Evolutionary conservation across 345 rosid genomes (phyloP), one percentile per base, ranked within the genome.

Genomic region (Litchi chinensis): DNA sequence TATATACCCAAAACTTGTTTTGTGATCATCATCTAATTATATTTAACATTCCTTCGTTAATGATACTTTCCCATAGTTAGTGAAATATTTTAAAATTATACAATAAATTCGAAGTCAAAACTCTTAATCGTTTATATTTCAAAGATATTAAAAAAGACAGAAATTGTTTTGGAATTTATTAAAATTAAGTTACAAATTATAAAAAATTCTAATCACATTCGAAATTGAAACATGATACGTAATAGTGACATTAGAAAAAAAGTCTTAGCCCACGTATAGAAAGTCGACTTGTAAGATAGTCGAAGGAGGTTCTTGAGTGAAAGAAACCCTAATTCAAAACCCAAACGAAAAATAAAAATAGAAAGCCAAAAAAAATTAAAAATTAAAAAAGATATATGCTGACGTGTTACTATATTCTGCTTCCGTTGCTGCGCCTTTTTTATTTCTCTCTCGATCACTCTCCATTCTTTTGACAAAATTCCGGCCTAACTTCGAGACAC

Each of bases 271-370:
- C 28, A 7, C 39, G 62, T 13, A 75, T 46, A 48, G 46, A 48
- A 50, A 52, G 11, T 65, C 11, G 48, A 65, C 77, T 75, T 75
- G 70, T 11, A 10, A 73, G 59, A 8, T 67, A n/a, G 8, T 5
- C 6, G 15, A 13, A 28, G 40, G 79, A 76, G 73, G 80, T 80
- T 85, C 70, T 87, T 82, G 90, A 82, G 91, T 86, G 88, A 83
- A 88, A 90, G 91, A 88, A 89, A 88, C 84, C 87, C 76, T 80
- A 65, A 89, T 78, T 75, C 65, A 54, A 79, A 69, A 18, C 44
- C 26, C 24, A 8, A 57, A 57, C 18, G 11, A 3, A 40, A 26
- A 2, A 68, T 46, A 2, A 28, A 24, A 26, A 3, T 3, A 5
- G 10, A 39, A 74, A 44, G 1, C n/a, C 19, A 5, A 3, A 16